These are phyloP conservation scores for Ascochyta fabae DNA, from an alignment of 2,329 filamentous ascomycete genomes.

Conservation along the genomic window DNA sequence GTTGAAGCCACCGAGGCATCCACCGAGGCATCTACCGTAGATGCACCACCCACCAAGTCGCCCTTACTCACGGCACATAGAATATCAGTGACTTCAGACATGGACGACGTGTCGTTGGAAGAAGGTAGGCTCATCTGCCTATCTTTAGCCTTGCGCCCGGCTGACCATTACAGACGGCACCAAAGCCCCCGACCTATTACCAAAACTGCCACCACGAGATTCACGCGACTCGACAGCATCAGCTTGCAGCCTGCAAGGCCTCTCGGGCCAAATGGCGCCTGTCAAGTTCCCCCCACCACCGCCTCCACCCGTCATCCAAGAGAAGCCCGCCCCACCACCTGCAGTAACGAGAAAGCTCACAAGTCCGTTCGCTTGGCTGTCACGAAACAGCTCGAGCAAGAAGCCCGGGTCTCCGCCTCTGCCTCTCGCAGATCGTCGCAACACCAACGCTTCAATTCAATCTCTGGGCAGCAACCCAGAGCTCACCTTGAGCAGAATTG, in stretches of 20 bases:
- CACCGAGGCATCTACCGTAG: conserved; percentile 23
- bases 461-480: conserved; percentile 83
- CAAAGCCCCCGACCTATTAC: conserved; percentile 43
- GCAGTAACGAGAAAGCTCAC: conserved; percentile 72
- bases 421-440: conserved; percentile 63
- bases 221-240: conserved; percentile 52
- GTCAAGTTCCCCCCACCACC: conserved; percentile 57
- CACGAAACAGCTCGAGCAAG: conserved; percentile 60
- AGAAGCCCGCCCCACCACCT: conserved; percentile 39
- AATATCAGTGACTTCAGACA: conserved; percentile 61
- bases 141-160: conserved; percentile 13
- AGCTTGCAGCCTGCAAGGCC: conserved; percentile 62
- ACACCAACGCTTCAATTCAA: conserved; percentile 80
- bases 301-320: conserved; percentile 36
- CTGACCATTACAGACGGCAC: conserved; percentile 37
- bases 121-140: conserved; percentile 56
- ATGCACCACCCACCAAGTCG: conserved; percentile 53
- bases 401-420: conserved; percentile 64
- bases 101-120: conserved; percentile 71
- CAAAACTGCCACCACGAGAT: conserved; percentile 62
- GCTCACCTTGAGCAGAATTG: conserved; percentile 76
- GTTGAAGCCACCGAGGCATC: conserved; percentile 26
- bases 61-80: conserved; percentile 60
- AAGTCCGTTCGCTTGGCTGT: conserved; percentile 57
- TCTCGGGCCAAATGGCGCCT: conserved; percentile 74